Conservation (phyloP, 2,329 filamentous ascomycete genomes). For the Gremmenia infestans region DNA sequence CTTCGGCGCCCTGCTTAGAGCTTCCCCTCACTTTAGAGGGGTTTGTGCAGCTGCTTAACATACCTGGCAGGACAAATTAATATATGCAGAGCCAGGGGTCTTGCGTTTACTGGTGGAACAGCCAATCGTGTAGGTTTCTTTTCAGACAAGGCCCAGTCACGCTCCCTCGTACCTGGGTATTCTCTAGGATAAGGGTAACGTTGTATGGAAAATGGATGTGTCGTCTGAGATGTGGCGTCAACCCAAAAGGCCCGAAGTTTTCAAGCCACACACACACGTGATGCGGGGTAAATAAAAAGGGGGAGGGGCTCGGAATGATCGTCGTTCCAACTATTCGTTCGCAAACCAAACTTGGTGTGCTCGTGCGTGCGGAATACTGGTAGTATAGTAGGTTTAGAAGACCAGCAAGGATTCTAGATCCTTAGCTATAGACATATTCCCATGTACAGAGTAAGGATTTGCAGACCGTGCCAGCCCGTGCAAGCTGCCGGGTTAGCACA, state of each 20-base stretch:
- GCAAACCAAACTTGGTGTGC: too few species aligned
- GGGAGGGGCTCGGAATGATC: background rate
- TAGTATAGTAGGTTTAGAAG: too few species aligned
- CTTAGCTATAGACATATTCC: too few species aligned
- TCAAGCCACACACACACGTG: background rate
- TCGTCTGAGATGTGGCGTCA: background rate
- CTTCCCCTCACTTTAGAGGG: background rate
- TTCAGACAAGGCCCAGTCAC: background rate
- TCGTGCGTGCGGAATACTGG: too few species aligned
- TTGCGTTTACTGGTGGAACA: background rate
- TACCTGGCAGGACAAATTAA: background rate
- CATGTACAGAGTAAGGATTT: too few species aligned
- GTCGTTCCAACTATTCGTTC: too few species aligned
- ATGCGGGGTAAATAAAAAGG: background rate
- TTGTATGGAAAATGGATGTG: background rate
- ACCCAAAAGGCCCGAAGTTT: background rate
- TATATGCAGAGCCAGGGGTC: background rate
- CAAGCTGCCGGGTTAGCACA: too few species aligned
- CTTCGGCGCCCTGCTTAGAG: background rate
- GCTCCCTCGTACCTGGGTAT: background rate
- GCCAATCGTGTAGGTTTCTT: background rate
- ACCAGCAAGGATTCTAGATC: too few species aligned
- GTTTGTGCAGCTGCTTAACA: background rate
- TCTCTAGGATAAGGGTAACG: background rate
- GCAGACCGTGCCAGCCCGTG: too few species aligned